A percentile compares a stretch with the other conserved stretches of the same genome.
phyloP scores from a whole-genome alignment of 352 stramenopile species.

The Globisporangium okanoganense region DNA sequence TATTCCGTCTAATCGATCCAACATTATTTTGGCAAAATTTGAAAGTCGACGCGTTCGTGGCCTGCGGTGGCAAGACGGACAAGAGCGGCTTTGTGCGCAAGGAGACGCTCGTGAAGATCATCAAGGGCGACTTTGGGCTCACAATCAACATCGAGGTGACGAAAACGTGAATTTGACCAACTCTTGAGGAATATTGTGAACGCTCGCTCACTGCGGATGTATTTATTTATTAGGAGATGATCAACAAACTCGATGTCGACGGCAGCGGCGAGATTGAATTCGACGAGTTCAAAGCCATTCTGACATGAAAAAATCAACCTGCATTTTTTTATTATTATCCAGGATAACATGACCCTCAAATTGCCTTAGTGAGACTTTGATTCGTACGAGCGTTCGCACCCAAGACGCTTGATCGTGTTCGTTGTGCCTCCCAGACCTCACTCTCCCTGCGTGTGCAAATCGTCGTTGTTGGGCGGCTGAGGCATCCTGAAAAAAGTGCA shows the following conservation, averaged over 20 bases:
- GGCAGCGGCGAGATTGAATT: conserved; percentile 95
- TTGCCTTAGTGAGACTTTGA: too few relatives aligned
- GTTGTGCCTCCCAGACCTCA: too few relatives aligned
- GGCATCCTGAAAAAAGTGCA: too few relatives aligned
- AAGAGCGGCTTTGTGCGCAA: conserved; percentile 91
- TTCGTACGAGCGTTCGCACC: too few relatives aligned
- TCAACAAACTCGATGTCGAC: conserved; percentile 96
- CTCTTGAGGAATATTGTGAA: neutral
- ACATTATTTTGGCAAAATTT: neutral
- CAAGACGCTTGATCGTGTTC: too few relatives aligned
- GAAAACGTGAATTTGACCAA: neutral
- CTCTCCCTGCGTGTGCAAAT: too few relatives aligned
- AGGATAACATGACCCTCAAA: too few relatives aligned
- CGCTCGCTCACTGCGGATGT: neutral
- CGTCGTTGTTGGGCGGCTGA: too few relatives aligned
- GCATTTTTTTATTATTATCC: neutral
- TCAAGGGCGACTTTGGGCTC: conserved; percentile 94
- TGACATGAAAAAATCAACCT: conserved; percentile 38
- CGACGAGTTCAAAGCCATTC: conserved; percentile 93
- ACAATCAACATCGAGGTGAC: conserved; percentile 95
- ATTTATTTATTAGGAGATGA: conserved; percentile 74
- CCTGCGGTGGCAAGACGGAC: conserved; percentile 92
- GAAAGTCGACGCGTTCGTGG: conserved; percentile 94
- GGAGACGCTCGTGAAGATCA: conserved; percentile 91
- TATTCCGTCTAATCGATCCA: too few relatives aligned